Evolutionary conservation across 345 rosid species (phyloP), one percentile per base, ranked within the genome.

Genomic region (Geranium brycei): DNA sequence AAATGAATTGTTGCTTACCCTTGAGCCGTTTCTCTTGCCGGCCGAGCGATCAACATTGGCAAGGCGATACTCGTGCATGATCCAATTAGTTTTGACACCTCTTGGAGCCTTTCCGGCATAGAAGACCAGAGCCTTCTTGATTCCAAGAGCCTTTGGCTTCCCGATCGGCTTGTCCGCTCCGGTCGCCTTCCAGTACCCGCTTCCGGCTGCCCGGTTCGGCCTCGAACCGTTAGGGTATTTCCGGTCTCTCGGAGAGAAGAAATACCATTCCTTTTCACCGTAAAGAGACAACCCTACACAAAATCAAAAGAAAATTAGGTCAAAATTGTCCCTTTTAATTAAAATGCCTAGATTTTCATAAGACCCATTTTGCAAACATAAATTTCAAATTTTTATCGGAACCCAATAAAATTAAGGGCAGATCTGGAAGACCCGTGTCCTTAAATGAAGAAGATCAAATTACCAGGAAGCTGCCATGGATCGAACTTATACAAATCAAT

Each of bases 131-230:
- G 96, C 89, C 62, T 91, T 89, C 75, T 91, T 91, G 0, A 91
- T 87, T 40, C 91, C 98, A 0, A 85, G 71, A 1, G 93, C 13
- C 66, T 77, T 83, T n/a, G 98, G 98, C 57, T 78, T 81, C 0
- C 98, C 96, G 0, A 91, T 81, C 51, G 96, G 95, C 75, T 91
- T 91, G 65, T 91, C 96, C 4, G 95, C 98, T n/a, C 98, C 98
- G 0, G 98, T 91, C 3, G 98, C 96, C 75, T 91, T 91, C 97
- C 97, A 88, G 64, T 85, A 91, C 8, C 96, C 95, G 16, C 64
- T 73, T 68, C 96, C 97, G 0, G 97, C 98, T 8, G 96, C 88
- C 78, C 98, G 80, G 77, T 89, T 91, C 10, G 98, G 98, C 76
- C 98, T 57, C 0, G 89, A 78, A 10, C 98, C 98, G 74, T 91